Conservation (phyloP, 2,329 filamentous ascomycete species). For the Penicillium hesseltinei region DNA sequence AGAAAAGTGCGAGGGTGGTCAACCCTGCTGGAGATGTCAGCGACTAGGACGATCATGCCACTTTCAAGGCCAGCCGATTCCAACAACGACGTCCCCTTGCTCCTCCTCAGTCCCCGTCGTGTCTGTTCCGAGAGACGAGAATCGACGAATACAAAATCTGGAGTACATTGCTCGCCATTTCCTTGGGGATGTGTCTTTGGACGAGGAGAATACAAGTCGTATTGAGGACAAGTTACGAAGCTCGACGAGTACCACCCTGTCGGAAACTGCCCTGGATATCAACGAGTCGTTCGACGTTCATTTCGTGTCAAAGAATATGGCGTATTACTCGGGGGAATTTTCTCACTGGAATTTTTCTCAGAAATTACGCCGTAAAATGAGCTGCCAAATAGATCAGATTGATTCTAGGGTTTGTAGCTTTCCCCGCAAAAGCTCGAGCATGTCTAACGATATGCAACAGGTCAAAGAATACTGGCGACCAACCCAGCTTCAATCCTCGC, state of each 20-base stretch:
- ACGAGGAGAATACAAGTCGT: slow-evolving; percentile 11
- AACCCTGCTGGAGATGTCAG: slow-evolving; percentile 53
- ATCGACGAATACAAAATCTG: slow-evolving; percentile 6
- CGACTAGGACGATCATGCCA: slow-evolving; percentile 50
- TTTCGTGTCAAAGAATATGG: slow-evolving; percentile 6
- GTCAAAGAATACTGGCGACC: slow-evolving; percentile 43
- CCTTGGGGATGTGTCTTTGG: slow-evolving; percentile 15
- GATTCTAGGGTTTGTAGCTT: slow-evolving; percentile 26
- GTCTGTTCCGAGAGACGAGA: neutral
- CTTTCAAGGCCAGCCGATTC: slow-evolving; percentile 39
- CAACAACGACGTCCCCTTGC: slow-evolving; percentile 23
- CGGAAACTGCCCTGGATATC: slow-evolving; percentile 9
- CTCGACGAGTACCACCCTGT: neutral
- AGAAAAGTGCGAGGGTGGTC: slow-evolving; percentile 56
- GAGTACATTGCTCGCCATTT: slow-evolving; percentile 17
- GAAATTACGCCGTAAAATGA: slow-evolving; percentile 40
- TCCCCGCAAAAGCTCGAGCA: too few species aligned
- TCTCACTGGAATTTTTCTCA: slow-evolving; percentile 45
- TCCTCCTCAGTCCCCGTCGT: neutral
- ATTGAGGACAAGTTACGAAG: slow-evolving; percentile 11
- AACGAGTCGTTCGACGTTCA: slow-evolving; percentile 17
- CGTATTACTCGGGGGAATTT: slow-evolving; percentile 43
- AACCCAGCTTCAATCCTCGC: slow-evolving; percentile 39
- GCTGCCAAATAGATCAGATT: slow-evolving; percentile 33
- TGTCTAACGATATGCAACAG: slow-evolving; percentile 16